phyloP scores from a whole-genome alignment of 2,329 filamentous ascomycete genomes.

The Xylariaceae sp. region DNA sequence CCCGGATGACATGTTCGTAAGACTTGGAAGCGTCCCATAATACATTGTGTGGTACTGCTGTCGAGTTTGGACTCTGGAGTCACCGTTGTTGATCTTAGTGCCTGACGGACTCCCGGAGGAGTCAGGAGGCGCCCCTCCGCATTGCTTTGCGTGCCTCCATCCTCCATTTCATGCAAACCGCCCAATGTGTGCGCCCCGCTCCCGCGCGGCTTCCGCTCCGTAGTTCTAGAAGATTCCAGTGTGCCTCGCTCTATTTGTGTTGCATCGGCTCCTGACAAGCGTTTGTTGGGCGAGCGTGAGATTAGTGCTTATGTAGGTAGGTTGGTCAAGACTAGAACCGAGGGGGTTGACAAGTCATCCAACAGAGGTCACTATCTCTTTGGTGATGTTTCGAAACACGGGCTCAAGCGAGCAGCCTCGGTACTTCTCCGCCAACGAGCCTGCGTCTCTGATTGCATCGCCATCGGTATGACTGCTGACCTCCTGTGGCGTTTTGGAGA shows the following conservation, averaged over 20 bases:
- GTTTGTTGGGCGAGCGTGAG: constrained; percentile 11
- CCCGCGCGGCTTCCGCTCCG: constrained; percentile 13
- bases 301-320: constrained; percentile 24
- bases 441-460: constrained; percentile 34
- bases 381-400: constrained; percentile 61
- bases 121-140: no score
- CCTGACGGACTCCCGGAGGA: no score
- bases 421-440: constrained; percentile 64
- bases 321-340: no score
- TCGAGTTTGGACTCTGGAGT: no score
- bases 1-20: no score
- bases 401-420: constrained; percentile 62
- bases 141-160: no score
- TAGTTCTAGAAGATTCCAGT: constrained; percentile 1
- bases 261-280: constrained; percentile 15
- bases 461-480: constrained; percentile 22
- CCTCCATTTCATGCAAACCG: constrained; percentile 12
- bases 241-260: constrained; percentile 2
- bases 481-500: constrained; percentile 37
- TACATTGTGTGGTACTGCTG: no score
- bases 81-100: no score
- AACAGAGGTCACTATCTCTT: constrained; percentile 40
- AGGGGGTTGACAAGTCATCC: constrained; percentile 23
- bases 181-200: constrained; percentile 5
- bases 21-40: no score